A percentile compares a stretch with the other conserved stretches of the same genome.
Conservation (phyloP, 2,329 filamentous ascomycete species). For the Periconia digitata region DNA sequence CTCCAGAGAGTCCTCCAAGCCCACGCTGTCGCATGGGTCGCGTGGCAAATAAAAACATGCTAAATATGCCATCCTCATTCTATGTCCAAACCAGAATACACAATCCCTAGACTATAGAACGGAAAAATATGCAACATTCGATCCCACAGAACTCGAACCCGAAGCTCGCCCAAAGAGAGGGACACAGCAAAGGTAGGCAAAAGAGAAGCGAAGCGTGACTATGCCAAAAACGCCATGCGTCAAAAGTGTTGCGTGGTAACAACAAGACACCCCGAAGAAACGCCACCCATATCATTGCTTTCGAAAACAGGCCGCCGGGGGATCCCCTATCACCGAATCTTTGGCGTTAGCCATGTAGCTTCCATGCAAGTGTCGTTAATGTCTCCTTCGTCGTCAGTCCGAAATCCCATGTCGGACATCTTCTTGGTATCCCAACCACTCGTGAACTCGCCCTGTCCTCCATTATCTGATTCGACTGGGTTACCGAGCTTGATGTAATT, state of each 20-base stretch:
- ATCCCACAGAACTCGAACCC: neutral
- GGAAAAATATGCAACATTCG: conserved; percentile 3
- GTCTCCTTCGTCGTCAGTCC: conserved; percentile 35
- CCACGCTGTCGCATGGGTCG: neutral
- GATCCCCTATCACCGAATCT: conserved; percentile 16
- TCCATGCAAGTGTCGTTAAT: conserved; percentile 40
- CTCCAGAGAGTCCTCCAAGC: neutral
- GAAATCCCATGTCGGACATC: conserved; percentile 38
- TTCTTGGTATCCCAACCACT: conserved; percentile 43
- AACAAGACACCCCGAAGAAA: conserved; percentile 2
- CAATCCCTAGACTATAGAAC: conserved; percentile 5
- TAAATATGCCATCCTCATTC: conserved; percentile 4
- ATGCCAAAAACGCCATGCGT: conserved; percentile 7
- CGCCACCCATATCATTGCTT: conserved; percentile 5
- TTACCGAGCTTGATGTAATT: conserved; percentile 39
- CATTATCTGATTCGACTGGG: conserved; percentile 33
- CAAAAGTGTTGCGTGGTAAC: neutral
- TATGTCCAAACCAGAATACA: conserved; percentile 5
- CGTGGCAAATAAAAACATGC: conserved; percentile 3
- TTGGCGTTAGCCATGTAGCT: conserved; percentile 43
- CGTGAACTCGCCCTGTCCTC: conserved; percentile 40
- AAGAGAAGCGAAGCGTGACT: neutral
- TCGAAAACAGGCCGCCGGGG: neutral
- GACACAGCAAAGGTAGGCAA: neutral
- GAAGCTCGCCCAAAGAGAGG: neutral